phyloP scores from a whole-genome alignment of 352 stramenopile genomes.

The Globisporangium parvum region DNA sequence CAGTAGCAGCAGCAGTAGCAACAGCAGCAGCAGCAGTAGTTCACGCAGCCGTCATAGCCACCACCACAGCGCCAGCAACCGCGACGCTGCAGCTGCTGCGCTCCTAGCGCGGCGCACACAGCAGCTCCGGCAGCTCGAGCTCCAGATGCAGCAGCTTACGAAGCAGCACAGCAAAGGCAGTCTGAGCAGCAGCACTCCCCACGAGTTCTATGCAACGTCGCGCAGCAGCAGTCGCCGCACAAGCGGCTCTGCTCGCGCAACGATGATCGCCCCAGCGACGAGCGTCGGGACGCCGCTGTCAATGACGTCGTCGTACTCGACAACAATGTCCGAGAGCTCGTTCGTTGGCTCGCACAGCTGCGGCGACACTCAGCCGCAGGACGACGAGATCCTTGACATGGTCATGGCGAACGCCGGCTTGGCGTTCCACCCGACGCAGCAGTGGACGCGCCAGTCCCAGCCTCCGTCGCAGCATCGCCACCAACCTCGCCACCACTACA shows the following conservation, averaged over 20 bases:
- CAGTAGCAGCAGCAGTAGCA: constrained; percentile 2
- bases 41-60: too few relatives aligned
- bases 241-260: constrained; percentile 1
- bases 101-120: constrained; percentile 7
- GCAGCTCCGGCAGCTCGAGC: constrained; percentile 11
- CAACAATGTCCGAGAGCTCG: constrained; percentile 38
- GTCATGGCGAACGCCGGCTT: constrained; percentile 21
- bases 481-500: too few relatives aligned
- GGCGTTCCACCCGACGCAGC: constrained; percentile 11
- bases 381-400: constrained; percentile 24
- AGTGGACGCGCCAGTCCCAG: constrained; percentile 5
- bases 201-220: not conserved
- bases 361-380: constrained; percentile 11
- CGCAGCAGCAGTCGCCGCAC: not conserved
- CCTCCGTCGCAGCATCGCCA: not conserved
- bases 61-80: too few relatives aligned
- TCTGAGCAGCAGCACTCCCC: constrained; percentile 3
- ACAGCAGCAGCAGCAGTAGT: not conserved
- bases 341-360: constrained; percentile 20
- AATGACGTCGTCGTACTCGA: constrained; percentile 16
- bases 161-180: constrained; percentile 2
- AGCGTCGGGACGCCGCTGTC: constrained; percentile 7
- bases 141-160: constrained; percentile 12
- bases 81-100: not conserved
- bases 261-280: not conserved